A percentile compares a stretch with the other conserved stretches of the same genome.
Conservation (phyloP, 805 yeast species). For the Lipomyces oligophaga region DNA sequence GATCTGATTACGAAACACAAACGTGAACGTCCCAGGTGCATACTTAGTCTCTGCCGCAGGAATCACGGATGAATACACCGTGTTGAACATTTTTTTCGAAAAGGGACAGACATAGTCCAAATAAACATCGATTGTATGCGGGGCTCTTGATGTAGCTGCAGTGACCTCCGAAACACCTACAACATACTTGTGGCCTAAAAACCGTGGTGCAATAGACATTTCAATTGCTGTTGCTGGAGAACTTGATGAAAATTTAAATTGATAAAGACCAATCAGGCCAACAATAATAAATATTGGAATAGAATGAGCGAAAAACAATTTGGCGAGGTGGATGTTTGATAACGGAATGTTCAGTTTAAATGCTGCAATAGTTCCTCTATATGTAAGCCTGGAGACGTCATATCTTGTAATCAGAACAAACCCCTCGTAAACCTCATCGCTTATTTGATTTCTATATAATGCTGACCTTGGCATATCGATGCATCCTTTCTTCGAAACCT, state of each 20-base stretch:
- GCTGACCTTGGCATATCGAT: slow-evolving; percentile 17
- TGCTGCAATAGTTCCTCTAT: too few species aligned
- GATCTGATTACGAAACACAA: slow-evolving; percentile 66
- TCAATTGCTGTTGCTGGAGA: background rate
- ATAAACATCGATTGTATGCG: slow-evolving; percentile 55
- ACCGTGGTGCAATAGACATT: slow-evolving; percentile 29
- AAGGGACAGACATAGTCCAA: slow-evolving; percentile 78
- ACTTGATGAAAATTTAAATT: background rate
- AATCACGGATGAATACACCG: slow-evolving; percentile 50
- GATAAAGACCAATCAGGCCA: too few species aligned
- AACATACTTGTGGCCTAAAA: slow-evolving; percentile 21
- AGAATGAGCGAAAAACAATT: too few species aligned
- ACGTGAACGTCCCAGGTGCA: slow-evolving; percentile 49
- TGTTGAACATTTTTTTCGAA: slow-evolving; percentile 59
- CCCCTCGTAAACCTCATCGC: too few species aligned
- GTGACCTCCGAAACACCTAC: slow-evolving; percentile 29
- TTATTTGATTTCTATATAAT: background rate
- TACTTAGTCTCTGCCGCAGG: slow-evolving; percentile 48
- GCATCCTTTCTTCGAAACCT: slow-evolving; percentile 24
- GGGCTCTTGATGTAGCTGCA: slow-evolving; percentile 9
- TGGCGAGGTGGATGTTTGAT: too few species aligned
- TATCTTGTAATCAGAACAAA: too few species aligned
- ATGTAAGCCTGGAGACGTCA: too few species aligned
- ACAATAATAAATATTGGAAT: slow-evolving; percentile 43
- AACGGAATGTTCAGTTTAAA: too few species aligned